Evolutionary conservation across 441 rosid genomes (phyloP).

Genomic region (Pelargonium citronellum): DNA sequence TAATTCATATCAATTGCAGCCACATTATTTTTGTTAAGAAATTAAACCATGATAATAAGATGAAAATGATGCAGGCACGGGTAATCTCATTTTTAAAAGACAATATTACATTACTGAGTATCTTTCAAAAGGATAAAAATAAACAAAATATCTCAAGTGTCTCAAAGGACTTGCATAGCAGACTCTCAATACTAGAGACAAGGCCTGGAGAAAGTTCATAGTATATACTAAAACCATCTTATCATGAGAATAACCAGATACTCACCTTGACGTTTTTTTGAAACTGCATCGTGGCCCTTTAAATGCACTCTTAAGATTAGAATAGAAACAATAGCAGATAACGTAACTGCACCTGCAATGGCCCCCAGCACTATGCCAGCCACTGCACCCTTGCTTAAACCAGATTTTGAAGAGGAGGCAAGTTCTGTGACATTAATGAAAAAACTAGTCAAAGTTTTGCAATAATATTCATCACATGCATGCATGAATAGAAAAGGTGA

Average conservation of each 20-base stretch:
- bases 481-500: neutral
- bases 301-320: constrained; percentile 47
- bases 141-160: neutral
- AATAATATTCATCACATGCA: constrained; percentile 6
- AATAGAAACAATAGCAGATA: constrained; percentile 65
- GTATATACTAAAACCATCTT: neutral
- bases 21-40: no score
- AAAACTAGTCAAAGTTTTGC: constrained; percentile 6
- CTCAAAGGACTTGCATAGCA: neutral
- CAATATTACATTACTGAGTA: neutral
- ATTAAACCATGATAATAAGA: no score
- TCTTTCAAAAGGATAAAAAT: neutral
- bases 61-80: neutral
- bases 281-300: constrained; percentile 36
- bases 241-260: constrained; percentile 15
- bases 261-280: constrained; percentile 58
- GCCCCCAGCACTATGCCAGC: constrained; percentile 64
- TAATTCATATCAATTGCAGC: neutral
- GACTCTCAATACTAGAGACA: neutral
- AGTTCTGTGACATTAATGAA: constrained; percentile 35
- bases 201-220: neutral
- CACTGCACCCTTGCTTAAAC: constrained; percentile 54
- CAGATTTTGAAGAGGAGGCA: constrained; percentile 27
- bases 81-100: neutral
- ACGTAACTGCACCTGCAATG: constrained; percentile 59